Evolutionary conservation across 257 asterid species (phyloP), one percentile per base, ranked within the genome.

Genomic region (Echites panduratus): DNA sequence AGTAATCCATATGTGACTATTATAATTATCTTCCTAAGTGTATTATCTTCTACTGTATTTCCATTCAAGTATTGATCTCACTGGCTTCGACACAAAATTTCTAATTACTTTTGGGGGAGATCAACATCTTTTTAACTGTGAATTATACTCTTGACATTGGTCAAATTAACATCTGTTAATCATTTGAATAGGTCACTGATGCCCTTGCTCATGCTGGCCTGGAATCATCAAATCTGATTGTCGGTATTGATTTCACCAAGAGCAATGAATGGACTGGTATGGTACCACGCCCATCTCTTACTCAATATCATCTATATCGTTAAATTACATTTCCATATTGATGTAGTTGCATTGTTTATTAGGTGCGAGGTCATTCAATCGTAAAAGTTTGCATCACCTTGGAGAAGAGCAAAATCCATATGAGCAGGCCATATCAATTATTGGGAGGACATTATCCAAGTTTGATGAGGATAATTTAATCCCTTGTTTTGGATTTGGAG

Each of bases 181-280:
- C 16, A n/a, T 74, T 26, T 58, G 14, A 74, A 73, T 77, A 93
- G 98, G 98, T 93, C 44, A 91, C 97, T 0, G 87, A 88, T 68
- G 98, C 97, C 79, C 98, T 93, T 63, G 85, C 94, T 44, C 94
- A 89, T 52, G 98, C 98, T 77, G 98, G 98, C 57, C 80, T 93
- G 73, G 98, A 93, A 83, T 93, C 98, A 56, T 93, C 98, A 29
- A 93, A 93, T 87, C 81, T 93, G 76, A 87, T 93, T 22, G 97
- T 93, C 71, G 98, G 98, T 74, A 91, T 93, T 63, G 98, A 93
- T 85, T 90, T 91, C 85, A 93, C 98, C 73, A 93, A 91, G 87
- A 93, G 98, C 94, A 93, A 93, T 58, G 98, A 93, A 80, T 93
- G 98, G 98, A 93, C 97, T 32, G 98, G 98, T 93, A 71, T 41